Base-by-base conservation (phyloP, 768 basidiomycete genomes). In the Suillus hirtellus region DNA sequence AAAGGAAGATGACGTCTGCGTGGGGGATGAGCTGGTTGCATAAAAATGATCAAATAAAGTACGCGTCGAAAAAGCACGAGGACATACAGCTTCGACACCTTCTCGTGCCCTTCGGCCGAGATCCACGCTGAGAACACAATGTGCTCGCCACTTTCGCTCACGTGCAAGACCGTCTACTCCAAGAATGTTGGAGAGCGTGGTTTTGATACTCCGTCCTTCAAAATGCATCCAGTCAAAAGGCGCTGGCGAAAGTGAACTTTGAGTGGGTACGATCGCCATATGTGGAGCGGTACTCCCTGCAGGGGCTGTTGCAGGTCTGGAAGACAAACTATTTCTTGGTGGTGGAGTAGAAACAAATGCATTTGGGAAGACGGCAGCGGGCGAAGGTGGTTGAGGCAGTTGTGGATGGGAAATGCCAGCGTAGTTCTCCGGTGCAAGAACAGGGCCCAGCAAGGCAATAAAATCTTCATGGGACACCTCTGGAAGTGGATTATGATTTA, bases 151-250 rank as follows among this genome's bases (percentile, higher is more conserved):
- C 68, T 89, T 91, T 35, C 89, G 84, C 70, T 95, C 93, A 3
- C 88, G 83, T 5, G 92, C 91, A 40, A 94, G 84, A 11, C 92
- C 89, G 66, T 94, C 92, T 50, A 95, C 67, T 6, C 92, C 93
- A 37, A 85, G 81, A 37, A 95, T 84, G 70, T 94, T 94, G 67
- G 80, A 87, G 34, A 91, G 75, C 4, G 92, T 94, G 11, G 89
- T 92, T 73, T 89, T 91, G 38, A 90, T 86, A 0, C 85, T 89
- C 3, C 92, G 80, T 4, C 92, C 92, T 68, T 94, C 92, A 64
- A 95, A 90, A 69, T 94, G 92, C 7, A 95, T 76, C 90, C 92
- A 93, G 67, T 94, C 90, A 60, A 94, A 90, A 0, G 92, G 93
- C 0, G 92, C 90, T 0, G 88, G 88, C 56, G 85, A 88, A 64